Evolutionary conservation across 1,284 basidiomycete species (phyloP).

Genomic region (Tilletia caries): DNA sequence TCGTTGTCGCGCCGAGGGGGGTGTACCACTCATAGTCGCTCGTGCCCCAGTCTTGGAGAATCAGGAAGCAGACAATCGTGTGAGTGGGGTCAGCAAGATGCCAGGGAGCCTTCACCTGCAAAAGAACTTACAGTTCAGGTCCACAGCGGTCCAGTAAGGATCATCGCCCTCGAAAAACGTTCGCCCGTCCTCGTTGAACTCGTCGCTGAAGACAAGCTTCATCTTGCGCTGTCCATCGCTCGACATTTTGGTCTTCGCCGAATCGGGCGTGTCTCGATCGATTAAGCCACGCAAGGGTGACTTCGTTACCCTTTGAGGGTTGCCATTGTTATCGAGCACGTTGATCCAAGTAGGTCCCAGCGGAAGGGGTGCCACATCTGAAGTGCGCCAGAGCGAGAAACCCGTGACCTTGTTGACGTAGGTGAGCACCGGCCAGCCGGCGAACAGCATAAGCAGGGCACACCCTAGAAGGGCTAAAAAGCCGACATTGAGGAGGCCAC

Average conservation of each 20-base stretch:
- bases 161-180: conserved; percentile 57
- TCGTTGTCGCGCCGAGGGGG: conserved; percentile 74
- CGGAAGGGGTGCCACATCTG: no score
- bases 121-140: conserved; percentile 71
- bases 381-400: background rate
- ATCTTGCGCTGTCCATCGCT: conserved; percentile 28
- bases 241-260: conserved; percentile 25
- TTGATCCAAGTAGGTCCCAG: background rate
- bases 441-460: conserved; percentile 46
- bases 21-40: conserved; percentile 60
- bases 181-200: conserved; percentile 68
- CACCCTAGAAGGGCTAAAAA: conserved; percentile 36
- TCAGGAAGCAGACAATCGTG: background rate
- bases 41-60: background rate
- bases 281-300: conserved; percentile 22
- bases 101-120: no score
- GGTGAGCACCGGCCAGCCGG: conserved; percentile 48
- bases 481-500: conserved; percentile 42
- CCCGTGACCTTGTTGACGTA: conserved; percentile 25
- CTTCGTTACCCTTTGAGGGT: background rate
- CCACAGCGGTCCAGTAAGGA: conserved; percentile 49
- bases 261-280: conserved; percentile 39
- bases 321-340: background rate
- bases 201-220: conserved; percentile 69
- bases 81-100: no score